Evolutionary conservation across 164 flowering plant species (phyloP).

Genomic region (Echeveria elegans): DNA sequence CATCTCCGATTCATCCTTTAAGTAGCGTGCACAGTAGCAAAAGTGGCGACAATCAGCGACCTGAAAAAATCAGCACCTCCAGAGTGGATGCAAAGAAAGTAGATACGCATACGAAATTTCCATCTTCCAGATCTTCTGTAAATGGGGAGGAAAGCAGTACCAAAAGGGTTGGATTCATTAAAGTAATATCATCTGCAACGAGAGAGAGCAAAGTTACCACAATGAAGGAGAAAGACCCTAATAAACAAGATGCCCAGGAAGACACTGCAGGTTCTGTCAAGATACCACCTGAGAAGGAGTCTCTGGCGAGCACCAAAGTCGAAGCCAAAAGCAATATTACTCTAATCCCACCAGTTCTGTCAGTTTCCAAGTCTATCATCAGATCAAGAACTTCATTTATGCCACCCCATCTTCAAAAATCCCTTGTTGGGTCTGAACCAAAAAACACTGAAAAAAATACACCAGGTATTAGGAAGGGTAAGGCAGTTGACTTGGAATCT

Average conservation of each 20-base stretch:
- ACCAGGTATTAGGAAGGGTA: slow-evolving; percentile 33
- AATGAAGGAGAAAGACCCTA: slow-evolving; percentile 10
- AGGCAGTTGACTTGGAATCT: slow-evolving; percentile 23
- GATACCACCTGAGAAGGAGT: slow-evolving; percentile 18
- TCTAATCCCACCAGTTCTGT: slow-evolving; percentile 7
- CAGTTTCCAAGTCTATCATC: slow-evolving; percentile 10
- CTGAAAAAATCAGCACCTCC: slow-evolving; percentile 15
- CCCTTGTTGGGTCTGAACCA: slow-evolving; percentile 11
- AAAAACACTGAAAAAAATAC: slow-evolving; percentile 17
- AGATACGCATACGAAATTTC: slow-evolving; percentile 15
- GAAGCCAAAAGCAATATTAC: slow-evolving; percentile 10
- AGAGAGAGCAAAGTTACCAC: slow-evolving; percentile 16
- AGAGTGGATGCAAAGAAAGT: slow-evolving; percentile 18
- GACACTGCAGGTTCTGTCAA: slow-evolving; percentile 29
- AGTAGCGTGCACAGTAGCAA: slow-evolving; percentile 3
- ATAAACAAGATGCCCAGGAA: slow-evolving; percentile 15
- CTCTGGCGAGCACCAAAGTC: slow-evolving; percentile 16
- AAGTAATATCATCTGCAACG: slow-evolving; percentile 19
- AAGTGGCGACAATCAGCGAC: slow-evolving; percentile 13
- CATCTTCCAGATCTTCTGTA: slow-evolving; percentile 25
- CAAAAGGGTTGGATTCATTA: slow-evolving; percentile 16
- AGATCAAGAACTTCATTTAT: neutral
- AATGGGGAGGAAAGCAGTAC: slow-evolving; percentile 21
- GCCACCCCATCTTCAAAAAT: neutral
- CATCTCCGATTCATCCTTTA: neutral